Base-by-base conservation (phyloP, 495 filamentous ascomycete genomes). In the Talaromyces proteolyticus region DNA sequence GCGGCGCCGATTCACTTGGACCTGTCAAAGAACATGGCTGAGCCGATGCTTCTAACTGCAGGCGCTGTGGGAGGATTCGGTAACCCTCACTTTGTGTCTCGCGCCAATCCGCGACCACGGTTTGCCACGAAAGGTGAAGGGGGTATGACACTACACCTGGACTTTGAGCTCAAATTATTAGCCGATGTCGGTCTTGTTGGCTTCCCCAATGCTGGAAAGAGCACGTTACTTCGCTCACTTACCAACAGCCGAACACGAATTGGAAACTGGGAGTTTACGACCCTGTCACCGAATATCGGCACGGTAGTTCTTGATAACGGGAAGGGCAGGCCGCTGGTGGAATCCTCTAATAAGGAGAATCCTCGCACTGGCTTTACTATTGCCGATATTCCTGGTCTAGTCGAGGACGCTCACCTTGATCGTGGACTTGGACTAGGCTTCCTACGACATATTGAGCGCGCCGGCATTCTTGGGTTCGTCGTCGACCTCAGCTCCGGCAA, bases 231-330 rank as follows among this genome's bases (percentile, higher is more conserved):
- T 4, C 85, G 93, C 41, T 85, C 91, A 1, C 67, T 98, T 55
- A 94, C 80, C 55, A 85, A 87, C 55, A 91, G 88, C 65, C 81
- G 88, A 41, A 86, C 94, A 2, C 81, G 94, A 14, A 85, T 98
- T 22, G 93, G 93, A 19, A 80, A 89, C 59, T 98, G 93, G 93
- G 93, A 89, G 17, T 98, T 98, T 60, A 98, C 93, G 4, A 98
- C 93, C 0, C 74, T 98, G 5, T 84, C 88, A 38, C 93, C 93
- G 0, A 95, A 91, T 58, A 91, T 98, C 51, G 93, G 93, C 34
- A 98, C 94, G 1, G 89, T 97, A 12, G 85, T 96, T 5, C 74
- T 97, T 23, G 93, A 96, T 57, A 75, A 92, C 53, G 73, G 87
- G 63, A 81, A 78, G 44, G 89, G 93, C 3, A 77, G 88, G 2